phyloP scores from a whole-genome alignment of 345 rosid species.

The Cochlearia excelsa region DNA sequence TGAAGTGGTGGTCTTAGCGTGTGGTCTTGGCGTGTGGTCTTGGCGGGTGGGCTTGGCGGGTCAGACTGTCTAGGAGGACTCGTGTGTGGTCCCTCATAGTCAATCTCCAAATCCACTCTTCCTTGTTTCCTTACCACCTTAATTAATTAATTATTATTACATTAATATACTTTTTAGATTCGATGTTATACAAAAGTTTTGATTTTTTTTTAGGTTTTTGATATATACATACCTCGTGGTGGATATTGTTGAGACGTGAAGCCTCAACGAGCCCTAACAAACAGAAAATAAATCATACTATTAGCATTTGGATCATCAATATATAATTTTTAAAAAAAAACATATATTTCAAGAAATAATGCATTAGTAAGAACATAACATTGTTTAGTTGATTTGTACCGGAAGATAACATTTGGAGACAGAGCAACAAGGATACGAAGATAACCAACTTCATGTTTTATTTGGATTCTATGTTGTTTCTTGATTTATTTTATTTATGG shows the following conservation, averaged over 20 bases:
- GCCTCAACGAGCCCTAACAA: constrained; percentile 18
- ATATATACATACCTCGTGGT: constrained; percentile 7
- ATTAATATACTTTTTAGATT: no score
- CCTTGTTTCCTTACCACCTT: neutral
- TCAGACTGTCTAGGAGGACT: neutral
- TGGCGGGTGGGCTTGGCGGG: no score
- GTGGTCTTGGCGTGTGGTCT: no score
- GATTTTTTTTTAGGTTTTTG: no score
- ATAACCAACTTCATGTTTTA: constrained; percentile 27
- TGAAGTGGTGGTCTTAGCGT: no score
- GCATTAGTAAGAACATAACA: neutral
- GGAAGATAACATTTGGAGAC: constrained; percentile 27
- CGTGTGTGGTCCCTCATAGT: neutral
- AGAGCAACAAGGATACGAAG: constrained; percentile 23
- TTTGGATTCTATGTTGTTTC: neutral
- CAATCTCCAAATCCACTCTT: constrained; percentile 21
- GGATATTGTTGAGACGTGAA: constrained; percentile 4
- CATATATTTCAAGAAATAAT: neutral
- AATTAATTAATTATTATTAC: no score
- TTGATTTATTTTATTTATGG: no score
- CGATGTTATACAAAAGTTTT: no score
- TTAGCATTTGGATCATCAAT: neutral
- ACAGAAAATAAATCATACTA: constrained; percentile 10
- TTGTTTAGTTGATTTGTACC: constrained; percentile 11
- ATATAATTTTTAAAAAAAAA: neutral